Conservation (phyloP, 1,139 yeast genomes). For the Meyerozyma sp. region DNA sequence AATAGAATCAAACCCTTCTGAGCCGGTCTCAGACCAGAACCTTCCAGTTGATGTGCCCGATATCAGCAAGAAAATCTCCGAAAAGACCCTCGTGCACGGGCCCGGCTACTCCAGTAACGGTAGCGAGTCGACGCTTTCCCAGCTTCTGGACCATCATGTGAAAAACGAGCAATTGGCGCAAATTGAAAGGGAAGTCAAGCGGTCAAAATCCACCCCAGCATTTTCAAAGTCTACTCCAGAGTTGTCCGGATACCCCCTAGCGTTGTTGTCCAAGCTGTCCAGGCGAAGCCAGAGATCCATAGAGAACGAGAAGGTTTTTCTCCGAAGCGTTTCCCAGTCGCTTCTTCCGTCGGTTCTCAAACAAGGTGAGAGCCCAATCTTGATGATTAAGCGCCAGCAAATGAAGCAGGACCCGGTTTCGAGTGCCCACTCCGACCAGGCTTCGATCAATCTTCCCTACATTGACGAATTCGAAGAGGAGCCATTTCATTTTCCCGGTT, state of each 20-base stretch:
- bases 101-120: slow-evolving; percentile 2
- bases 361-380: slow-evolving; percentile 29
- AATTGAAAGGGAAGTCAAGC: slow-evolving; percentile 8
- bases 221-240: too few species aligned
- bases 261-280: neutral
- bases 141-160: neutral
- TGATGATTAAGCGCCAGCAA: slow-evolving; percentile 23
- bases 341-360: slow-evolving; percentile 34
- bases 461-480: slow-evolving; percentile 23
- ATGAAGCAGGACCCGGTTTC: slow-evolving; percentile 2
- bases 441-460: slow-evolving; percentile 16
- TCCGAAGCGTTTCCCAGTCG: slow-evolving; percentile 27
- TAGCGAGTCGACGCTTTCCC: neutral
- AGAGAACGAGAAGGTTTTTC: slow-evolving; percentile 26
- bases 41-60: neutral
- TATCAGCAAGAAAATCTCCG: slow-evolving; percentile 8
- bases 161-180: neutral
- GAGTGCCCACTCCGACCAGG: slow-evolving; percentile 4
- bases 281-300: slow-evolving; percentile 26
- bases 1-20: neutral
- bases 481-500: slow-evolving; percentile 16
- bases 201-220: slow-evolving; percentile 21
- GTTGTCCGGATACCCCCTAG: slow-evolving; percentile 6
- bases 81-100: slow-evolving; percentile 7
- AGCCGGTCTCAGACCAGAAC: neutral